Conservation (phyloP, 805 yeast species). For the Ogataea salicorniae region DNA sequence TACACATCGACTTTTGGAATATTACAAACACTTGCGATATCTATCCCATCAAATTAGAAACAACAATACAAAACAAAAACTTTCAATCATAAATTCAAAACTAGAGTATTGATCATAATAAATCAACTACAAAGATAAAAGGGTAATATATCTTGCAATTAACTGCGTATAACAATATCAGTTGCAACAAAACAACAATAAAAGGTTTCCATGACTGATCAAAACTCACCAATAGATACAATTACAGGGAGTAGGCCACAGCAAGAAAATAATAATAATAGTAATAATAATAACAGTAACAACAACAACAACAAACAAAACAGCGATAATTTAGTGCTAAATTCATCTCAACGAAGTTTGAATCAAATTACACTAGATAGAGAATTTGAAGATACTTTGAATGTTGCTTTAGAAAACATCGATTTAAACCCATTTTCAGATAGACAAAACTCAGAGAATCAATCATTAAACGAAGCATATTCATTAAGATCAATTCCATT, state of each 20-base stretch:
- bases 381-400: constrained; percentile 58
- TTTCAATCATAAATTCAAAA: too few relatives aligned
- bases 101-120: too few relatives aligned
- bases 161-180: too few relatives aligned
- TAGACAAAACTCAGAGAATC: constrained; percentile 24
- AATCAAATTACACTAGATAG: constrained; percentile 49
- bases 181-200: not conserved
- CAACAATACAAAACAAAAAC: too few relatives aligned
- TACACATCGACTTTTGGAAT: too few relatives aligned
- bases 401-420: constrained; percentile 57
- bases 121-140: too few relatives aligned
- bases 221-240: not conserved
- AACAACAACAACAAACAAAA: constrained; percentile 1
- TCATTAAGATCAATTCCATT: constrained; percentile 29
- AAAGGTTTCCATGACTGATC: not conserved
- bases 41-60: too few relatives aligned
- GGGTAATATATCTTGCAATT: too few relatives aligned
- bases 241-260: not conserved
- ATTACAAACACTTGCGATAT: too few relatives aligned
- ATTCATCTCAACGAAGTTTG: constrained; percentile 24
- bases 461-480: constrained; percentile 27
- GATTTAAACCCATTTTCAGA: constrained; percentile 29
- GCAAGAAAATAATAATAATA: constrained; percentile 2
- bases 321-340: not conserved
- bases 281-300: not conserved